Percentiles rank a stretch among this genome's conserved stretches.
These are phyloP conservation scores for Monilinia fructigena DNA, from an alignment of 2,329 filamentous ascomycete genomes.

Conservation along the genomic window DNA sequence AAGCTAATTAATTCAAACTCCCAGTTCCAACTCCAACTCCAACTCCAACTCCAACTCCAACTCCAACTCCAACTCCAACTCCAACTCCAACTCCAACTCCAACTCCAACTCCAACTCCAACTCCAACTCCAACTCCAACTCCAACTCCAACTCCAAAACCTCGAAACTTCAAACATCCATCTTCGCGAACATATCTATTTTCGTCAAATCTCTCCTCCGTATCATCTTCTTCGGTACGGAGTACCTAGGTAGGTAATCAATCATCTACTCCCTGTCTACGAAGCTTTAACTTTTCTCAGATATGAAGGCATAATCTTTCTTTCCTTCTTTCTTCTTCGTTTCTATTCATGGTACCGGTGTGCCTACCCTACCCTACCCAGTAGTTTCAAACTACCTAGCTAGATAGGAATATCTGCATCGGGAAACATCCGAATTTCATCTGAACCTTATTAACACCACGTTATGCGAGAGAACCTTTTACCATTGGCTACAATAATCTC, in stretches of 20 bases:
- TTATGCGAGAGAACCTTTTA: conserved; percentile 38
- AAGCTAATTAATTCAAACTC: too few species aligned
- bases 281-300: not conserved
- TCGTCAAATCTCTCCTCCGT: not conserved
- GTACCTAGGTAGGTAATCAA: too few species aligned
- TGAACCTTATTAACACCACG: conserved; percentile 19
- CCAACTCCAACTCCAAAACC: not conserved
- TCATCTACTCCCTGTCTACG: not conserved
- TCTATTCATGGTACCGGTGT: conserved; percentile 5
- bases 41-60: conserved; percentile 5
- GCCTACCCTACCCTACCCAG: too few species aligned
- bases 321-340: not conserved
- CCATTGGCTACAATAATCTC: conserved; percentile 38
- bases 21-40: too few species aligned
- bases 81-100: conserved; percentile 6
- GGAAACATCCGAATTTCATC: conserved; percentile 2
- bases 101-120: not conserved
- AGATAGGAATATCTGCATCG: not conserved
- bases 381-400: not conserved
- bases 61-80: conserved; percentile 6
- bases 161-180: conserved; percentile 1
- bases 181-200: not conserved
- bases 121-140: conserved; percentile 6
- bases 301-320: conserved; percentile 8
- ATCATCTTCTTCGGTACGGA: not conserved